phyloP scores from a whole-genome alignment of 805 yeast species.

The Zygoascus bituminiphila region DNA sequence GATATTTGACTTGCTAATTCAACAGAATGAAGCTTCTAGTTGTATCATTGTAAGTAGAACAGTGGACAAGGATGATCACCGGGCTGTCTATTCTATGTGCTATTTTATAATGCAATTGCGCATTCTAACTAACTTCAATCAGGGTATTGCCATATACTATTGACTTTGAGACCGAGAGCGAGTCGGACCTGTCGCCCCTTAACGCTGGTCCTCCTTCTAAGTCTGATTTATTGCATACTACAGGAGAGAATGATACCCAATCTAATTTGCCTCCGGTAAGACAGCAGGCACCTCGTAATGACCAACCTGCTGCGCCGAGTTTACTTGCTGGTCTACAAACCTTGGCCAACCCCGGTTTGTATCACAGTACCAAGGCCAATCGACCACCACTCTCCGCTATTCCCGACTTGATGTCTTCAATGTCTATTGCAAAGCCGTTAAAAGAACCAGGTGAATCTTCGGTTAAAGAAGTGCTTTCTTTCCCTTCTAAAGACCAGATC shows the following conservation, averaged over 20 bases:
- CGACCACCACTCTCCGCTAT: not conserved
- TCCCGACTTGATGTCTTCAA: conserved; percentile 7
- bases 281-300: too few relatives aligned
- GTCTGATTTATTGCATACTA: too few relatives aligned
- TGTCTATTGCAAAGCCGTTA: not conserved
- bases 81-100: too few relatives aligned
- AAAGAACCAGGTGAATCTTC: not conserved
- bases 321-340: too few relatives aligned
- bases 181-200: not conserved
- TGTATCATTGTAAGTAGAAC: not conserved
- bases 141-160: conserved; percentile 26
- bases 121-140: not conserved
- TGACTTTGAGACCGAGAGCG: conserved; percentile 12
- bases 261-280: not conserved
- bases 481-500: not conserved
- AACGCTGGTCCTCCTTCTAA: not conserved
- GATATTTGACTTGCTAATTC: too few relatives aligned
- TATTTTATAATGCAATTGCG: too few relatives aligned
- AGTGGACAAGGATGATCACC: too few relatives aligned
- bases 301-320: too few relatives aligned
- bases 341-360: too few relatives aligned
- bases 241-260: not conserved
- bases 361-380: too few relatives aligned
- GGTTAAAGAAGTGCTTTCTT: not conserved
- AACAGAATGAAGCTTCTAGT: not conserved